Conservation (phyloP, 2,329 filamentous ascomycete genomes). For the Magnaporthales sp. region DNA sequence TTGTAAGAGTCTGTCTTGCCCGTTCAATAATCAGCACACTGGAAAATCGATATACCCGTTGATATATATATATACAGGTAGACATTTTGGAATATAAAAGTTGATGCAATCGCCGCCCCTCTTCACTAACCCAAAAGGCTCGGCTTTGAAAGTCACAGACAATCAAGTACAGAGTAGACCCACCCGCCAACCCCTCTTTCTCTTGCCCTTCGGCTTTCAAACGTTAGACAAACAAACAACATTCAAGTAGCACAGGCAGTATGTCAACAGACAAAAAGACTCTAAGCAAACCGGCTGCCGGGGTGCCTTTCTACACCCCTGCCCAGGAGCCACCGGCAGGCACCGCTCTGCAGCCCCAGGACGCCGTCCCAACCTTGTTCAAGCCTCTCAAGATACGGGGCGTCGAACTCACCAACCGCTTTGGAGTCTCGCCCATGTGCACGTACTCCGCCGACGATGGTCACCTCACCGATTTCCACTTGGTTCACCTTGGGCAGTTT, state of each 20-base stretch:
- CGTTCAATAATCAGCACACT: not conserved
- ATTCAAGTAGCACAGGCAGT: not conserved
- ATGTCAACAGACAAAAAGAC: constrained; percentile 12
- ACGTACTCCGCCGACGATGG: constrained; percentile 50
- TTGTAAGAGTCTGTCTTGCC: not conserved
- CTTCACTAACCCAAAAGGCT: not conserved
- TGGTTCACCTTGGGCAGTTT: constrained; percentile 75
- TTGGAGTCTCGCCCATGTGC: constrained; percentile 54
- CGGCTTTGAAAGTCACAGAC: not conserved
- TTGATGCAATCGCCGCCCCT: not conserved
- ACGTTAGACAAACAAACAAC: not conserved
- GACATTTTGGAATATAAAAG: not conserved
- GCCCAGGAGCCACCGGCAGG: constrained; percentile 42
- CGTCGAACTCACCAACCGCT: constrained; percentile 45
- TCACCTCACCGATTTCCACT: constrained; percentile 71
- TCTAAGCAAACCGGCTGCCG: constrained; percentile 29
- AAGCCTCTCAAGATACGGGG: constrained; percentile 45
- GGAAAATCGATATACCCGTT: no score
- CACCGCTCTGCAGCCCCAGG: constrained; percentile 25
- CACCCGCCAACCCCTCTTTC: not conserved
- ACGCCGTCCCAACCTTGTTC: constrained; percentile 43
- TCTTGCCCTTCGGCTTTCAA: not conserved
- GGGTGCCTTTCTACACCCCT: constrained; percentile 46
- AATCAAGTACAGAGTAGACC: not conserved
- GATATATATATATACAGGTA: no score